A percentile compares a stretch with the other conserved stretches of the same genome.
These are phyloP conservation scores for Alternaria gaisen DNA, from an alignment of 2,329 filamentous ascomycete species.

Conservation along the genomic window DNA sequence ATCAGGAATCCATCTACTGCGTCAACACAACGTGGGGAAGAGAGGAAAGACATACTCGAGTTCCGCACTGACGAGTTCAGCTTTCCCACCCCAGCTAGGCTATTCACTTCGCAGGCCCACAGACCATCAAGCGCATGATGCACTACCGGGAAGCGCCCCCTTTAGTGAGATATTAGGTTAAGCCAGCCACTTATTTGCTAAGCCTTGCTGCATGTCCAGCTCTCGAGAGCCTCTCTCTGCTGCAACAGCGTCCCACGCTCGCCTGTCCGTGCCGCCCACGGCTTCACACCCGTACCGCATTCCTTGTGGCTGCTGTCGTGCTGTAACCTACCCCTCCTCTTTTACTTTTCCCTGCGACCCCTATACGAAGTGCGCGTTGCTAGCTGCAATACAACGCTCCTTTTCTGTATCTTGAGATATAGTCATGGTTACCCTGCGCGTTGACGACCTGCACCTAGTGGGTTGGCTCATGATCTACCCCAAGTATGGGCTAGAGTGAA, in stretches of 20 bases:
- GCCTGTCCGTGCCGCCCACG: constrained; percentile 3
- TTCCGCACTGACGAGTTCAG: constrained; percentile 14
- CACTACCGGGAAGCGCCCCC: constrained; percentile 19
- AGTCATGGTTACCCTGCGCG: constrained; percentile 14
- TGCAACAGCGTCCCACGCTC: constrained; percentile 9
- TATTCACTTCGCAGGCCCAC: constrained; percentile 19
- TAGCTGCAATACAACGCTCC: constrained; percentile 20
- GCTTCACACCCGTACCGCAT: constrained; percentile 9
- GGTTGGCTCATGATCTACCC: constrained; percentile 12
- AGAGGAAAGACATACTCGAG: constrained; percentile 37
- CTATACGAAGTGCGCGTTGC: constrained; percentile 2
- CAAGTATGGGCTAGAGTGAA: constrained; percentile 4
- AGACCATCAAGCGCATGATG: constrained; percentile 12
- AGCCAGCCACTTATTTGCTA: constrained; percentile 32
- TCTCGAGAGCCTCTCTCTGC: constrained; percentile 27
- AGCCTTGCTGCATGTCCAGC: constrained; percentile 39
- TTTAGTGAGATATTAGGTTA: constrained; percentile 28
- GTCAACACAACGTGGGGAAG: constrained; percentile 9
- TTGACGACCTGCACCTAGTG: constrained; percentile 22
- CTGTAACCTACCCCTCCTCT: constrained; percentile 41
- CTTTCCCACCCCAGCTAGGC: constrained; percentile 14
- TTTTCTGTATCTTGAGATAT: not conserved
- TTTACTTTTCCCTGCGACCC: not conserved
- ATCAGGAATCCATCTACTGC: constrained; percentile 11
- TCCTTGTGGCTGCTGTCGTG: constrained; percentile 29